These are phyloP conservation scores for Aspergillus sojae DNA, from an alignment of 2,329 filamentous ascomycete genomes.

Conservation along the genomic window DNA sequence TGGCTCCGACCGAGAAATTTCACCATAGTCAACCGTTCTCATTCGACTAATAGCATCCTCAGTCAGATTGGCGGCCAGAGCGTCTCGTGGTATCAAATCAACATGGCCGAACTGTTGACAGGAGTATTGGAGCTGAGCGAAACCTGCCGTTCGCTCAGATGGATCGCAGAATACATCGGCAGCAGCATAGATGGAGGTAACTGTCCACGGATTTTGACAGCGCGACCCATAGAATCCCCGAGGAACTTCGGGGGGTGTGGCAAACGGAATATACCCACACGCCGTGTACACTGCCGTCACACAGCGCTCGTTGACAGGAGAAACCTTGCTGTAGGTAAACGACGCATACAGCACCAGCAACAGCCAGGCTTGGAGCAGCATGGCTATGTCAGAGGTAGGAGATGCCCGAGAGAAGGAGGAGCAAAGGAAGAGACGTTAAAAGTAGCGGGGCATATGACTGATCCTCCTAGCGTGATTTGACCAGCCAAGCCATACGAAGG, in stretches of 20 bases:
- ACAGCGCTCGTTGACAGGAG: slow-evolving; percentile 32
- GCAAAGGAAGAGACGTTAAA: neutral
- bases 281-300: slow-evolving; percentile 36
- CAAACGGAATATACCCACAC: slow-evolving; percentile 36
- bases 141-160: slow-evolving; percentile 24
- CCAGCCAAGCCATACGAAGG: neutral
- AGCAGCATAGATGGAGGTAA: slow-evolving; percentile 41
- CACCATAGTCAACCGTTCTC: slow-evolving; percentile 34
- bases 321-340: slow-evolving; percentile 11
- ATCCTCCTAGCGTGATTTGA: neutral
- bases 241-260: slow-evolving; percentile 16
- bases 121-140: slow-evolving; percentile 23
- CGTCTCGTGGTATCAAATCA: slow-evolving; percentile 30
- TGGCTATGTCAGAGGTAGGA: slow-evolving; percentile 8
- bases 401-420: neutral
- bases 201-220: slow-evolving; percentile 37
- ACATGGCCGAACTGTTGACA: slow-evolving; percentile 30
- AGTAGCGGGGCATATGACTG: slow-evolving; percentile 3
- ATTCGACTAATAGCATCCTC: slow-evolving; percentile 36
- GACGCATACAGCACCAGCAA: slow-evolving; percentile 14
- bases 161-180: slow-evolving; percentile 36
- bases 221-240: slow-evolving; percentile 25
- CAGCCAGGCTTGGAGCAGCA: slow-evolving; percentile 24
- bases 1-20: slow-evolving; percentile 26
- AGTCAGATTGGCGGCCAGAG: slow-evolving; percentile 35